Evolutionary conservation across 2,329 filamentous ascomycete genomes (phyloP).

Genomic region (Juglanconis juglandina): DNA sequence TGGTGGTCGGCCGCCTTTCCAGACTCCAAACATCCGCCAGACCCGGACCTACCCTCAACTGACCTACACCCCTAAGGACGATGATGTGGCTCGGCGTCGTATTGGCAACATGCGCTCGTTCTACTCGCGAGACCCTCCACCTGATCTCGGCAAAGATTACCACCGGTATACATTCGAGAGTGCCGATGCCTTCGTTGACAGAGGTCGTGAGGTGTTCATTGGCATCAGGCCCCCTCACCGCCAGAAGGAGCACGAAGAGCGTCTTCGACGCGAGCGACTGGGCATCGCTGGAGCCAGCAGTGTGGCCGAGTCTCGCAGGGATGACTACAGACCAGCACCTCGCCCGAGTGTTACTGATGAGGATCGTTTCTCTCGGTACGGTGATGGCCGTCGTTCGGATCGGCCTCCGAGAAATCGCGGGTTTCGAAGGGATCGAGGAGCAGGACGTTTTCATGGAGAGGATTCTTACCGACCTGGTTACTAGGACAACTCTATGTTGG

Average conservation of each 20-base stretch:
- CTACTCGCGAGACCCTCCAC: constrained; percentile 32
- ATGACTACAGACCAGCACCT: constrained; percentile 8
- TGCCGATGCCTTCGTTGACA: constrained; percentile 63
- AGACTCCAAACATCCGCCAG: constrained; percentile 6
- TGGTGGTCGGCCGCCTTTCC: constrained; percentile 20
- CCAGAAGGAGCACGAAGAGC: constrained; percentile 36
- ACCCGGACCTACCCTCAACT: constrained; percentile 38
- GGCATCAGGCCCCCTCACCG: constrained; percentile 60
- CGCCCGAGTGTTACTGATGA: constrained; percentile 11
- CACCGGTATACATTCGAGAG: constrained; percentile 73
- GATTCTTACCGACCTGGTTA: constrained; percentile 18
- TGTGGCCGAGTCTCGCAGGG: constrained; percentile 8
- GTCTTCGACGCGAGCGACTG: constrained; percentile 15
- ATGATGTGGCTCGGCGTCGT: constrained; percentile 61
- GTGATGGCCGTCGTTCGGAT: constrained; percentile 10
- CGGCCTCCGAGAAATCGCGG: constrained; percentile 15
- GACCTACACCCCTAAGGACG: constrained; percentile 55
- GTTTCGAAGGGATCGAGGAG: constrained; percentile 14
- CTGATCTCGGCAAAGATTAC: constrained; percentile 48
- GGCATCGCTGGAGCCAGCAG: constrained; percentile 6
- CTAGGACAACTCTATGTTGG: background rate
- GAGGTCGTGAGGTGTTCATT: constrained; percentile 67
- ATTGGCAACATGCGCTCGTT: constrained; percentile 52
- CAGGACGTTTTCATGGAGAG: constrained; percentile 15
- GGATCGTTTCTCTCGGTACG: constrained; percentile 12